Evolutionary conservation across 805 yeast species (phyloP), one percentile per base, ranked within the genome.

Genomic region (Vanderwaltozyma yarrowii): DNA sequence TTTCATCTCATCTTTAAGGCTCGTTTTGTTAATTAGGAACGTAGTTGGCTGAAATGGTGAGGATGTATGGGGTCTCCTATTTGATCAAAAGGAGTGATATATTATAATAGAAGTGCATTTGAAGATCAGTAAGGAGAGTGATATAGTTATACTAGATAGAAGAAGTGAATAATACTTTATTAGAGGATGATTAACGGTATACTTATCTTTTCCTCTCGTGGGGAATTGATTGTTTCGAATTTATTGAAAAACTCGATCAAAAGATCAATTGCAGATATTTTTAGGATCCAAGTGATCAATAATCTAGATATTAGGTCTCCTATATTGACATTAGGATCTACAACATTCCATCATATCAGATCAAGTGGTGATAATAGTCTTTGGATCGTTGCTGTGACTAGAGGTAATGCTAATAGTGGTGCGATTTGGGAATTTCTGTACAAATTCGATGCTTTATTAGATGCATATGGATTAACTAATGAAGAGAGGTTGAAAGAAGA

Each of bases 211-310:
- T 84, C 81, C 50, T 69, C 70, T 38, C 76, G 80, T 42, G 97
- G 96, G 5, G 96, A 88, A 55, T 76, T 86, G 16, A 65, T 89
- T 30, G 74, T 88, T 37, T 78, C 92, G 17, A 74, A 82, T 38
- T 54, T 83, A 27, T 79, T 78, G 58, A 70, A 79, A 40, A 86
- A 81, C 38, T 85, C 88, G 2, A 74, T 86, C 39, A 76, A 84
- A 47, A 63, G 89, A 37, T 81, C 81, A 38, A 77, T 88, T 16
- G 68, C 92, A 14, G 96, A 88, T 49, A 84, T 87, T 23, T 89
- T 89, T 53, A 72, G 96, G n/a, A 79, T 87, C 38, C 96, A 89
- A 54, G 95, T 89, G 20, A 85, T 89, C 30, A 68, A 83, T 37
- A 72, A 79, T 40, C 31, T 44, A 11, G 54, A 51, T 57, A 63